Evolutionary conservation across 129 eudicot species (phyloP), one percentile per base, ranked within the genome.

Genomic region (Centella asiatica): DNA sequence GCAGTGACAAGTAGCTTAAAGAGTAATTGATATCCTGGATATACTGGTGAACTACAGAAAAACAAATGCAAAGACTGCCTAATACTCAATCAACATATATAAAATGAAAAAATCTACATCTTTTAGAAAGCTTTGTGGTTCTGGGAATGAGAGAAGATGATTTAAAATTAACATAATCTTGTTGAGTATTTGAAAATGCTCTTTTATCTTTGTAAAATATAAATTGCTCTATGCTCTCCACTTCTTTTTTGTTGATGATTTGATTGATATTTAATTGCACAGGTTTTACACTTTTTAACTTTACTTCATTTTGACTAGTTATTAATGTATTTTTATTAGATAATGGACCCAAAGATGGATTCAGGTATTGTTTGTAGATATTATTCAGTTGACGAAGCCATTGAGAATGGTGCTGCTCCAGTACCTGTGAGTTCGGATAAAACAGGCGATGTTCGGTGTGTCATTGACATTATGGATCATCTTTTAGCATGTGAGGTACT

Each of bases 331-430:
- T 45, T 81, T 32, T 32, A 62, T 39, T 77, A 92, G 98, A 92
- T 92, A 77, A 92, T 92, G 98, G 98, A 92, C 79, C 98, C 98
- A 53, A 92, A 92, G 90, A 92, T 92, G 98, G 98, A 92, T 84
- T 92, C 98, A 59, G 98, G 98, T 68, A 87, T 92, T 62, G 95
- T 79, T 70, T 71, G 88, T 73, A 84, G 68, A 69, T 92, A 87
- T 69, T 82, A 79, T 77, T 92, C 98, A 9, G 71, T 92, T 76
- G 98, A 92, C 57, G 98, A 92, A 75, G 98, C 98, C 64, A 92
- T 92, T 72, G 96, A 92, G 60, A 76, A 81, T 73, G 95, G 88
- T 72, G 95, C 90, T 66, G 98, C 98, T 68, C 98, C 98, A 23
- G 68, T 92, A 67, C 98, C 98, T 44, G 62, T 87, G 73, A 87